These are phyloP conservation scores for Penicillium bialowiezense DNA, from an alignment of 495 filamentous ascomycete genomes.

Conservation along the genomic window DNA sequence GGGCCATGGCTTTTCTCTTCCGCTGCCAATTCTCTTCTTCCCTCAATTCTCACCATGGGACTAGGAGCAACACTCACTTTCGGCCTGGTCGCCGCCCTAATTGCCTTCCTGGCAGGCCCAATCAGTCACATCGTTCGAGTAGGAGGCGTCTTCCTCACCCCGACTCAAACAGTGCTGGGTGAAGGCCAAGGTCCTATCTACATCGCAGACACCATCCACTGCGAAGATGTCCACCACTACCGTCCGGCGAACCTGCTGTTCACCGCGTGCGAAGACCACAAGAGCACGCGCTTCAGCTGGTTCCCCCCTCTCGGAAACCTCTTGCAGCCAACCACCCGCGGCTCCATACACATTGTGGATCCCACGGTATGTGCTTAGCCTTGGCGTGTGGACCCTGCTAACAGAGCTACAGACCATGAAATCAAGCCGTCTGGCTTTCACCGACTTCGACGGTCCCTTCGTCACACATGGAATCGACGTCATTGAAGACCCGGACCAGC, in stretches of 20 bases:
- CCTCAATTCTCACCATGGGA: conserved; percentile 17
- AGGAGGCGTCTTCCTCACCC: conserved; percentile 27
- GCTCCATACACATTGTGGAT: conserved; percentile 55
- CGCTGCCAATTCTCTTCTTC: neutral
- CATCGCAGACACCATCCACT: conserved; percentile 53
- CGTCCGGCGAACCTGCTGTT: conserved; percentile 48
- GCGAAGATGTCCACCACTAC: conserved; percentile 61
- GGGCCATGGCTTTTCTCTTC: neutral
- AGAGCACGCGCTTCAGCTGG: conserved; percentile 48
- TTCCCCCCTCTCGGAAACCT: conserved; percentile 51
- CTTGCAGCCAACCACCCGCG: conserved; percentile 31
- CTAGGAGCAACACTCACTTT: conserved; percentile 22
- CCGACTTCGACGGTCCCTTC: conserved; percentile 53
- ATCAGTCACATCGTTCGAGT: conserved; percentile 26
- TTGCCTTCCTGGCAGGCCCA: conserved; percentile 30
- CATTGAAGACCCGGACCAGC: conserved; percentile 39
- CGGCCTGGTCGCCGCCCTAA: conserved; percentile 32
- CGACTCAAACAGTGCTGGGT: conserved; percentile 25
- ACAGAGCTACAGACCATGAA: conserved; percentile 42
- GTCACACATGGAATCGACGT: conserved; percentile 62
- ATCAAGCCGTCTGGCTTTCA: conserved; percentile 44
- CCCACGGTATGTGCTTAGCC: conserved; percentile 34
- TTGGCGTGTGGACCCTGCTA: neutral
- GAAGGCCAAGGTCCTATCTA: conserved; percentile 33
- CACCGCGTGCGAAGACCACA: conserved; percentile 53